phyloP scores from a whole-genome alignment of 441 rosid species.

The Lepidium campestre region DNA sequence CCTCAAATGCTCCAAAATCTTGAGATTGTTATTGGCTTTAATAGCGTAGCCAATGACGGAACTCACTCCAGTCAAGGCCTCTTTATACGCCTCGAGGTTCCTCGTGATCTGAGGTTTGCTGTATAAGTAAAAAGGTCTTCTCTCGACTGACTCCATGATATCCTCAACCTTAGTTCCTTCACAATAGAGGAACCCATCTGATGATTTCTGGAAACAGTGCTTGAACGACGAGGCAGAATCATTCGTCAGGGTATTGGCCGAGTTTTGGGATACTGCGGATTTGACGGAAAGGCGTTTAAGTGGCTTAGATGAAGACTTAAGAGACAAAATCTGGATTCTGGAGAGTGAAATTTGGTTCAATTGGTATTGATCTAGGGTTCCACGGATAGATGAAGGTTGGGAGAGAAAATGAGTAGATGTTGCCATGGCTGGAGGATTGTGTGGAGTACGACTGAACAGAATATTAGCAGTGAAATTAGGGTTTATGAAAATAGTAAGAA shows the following conservation, averaged over 20 bases:
- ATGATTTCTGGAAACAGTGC: conserved; percentile 80
- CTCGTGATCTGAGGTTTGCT: conserved; percentile 88
- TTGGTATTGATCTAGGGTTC: conserved; percentile 33
- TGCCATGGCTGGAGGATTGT: conserved; percentile 18
- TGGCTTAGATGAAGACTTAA: conserved; percentile 27
- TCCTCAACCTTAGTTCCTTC: conserved; percentile 80
- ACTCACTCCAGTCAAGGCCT: conserved; percentile 65
- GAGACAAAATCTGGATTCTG: conserved; percentile 31
- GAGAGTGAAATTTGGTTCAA: conserved; percentile 33
- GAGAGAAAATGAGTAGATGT: conserved; percentile 25
- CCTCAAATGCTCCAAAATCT: conserved; percentile 93
- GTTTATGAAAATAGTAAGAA: background rate
- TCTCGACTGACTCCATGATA: conserved; percentile 73
- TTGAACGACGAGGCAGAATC: conserved; percentile 32
- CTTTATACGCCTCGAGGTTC: conserved; percentile 74
- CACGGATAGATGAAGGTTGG: conserved; percentile 37
- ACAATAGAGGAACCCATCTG: conserved; percentile 83
- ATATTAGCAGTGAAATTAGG: conserved; percentile 14
- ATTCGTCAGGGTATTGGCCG: conserved; percentile 29
- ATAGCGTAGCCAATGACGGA: conserved; percentile 89
- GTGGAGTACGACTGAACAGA: background rate
- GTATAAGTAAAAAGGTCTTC: conserved; percentile 81
- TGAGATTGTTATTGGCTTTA: conserved; percentile 86
- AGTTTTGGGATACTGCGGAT: conserved; percentile 57
- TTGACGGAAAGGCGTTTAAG: conserved; percentile 39